Evolutionary conservation across 106 monocot genomes (phyloP).

Genomic region (Dioscorea alata): DNA sequence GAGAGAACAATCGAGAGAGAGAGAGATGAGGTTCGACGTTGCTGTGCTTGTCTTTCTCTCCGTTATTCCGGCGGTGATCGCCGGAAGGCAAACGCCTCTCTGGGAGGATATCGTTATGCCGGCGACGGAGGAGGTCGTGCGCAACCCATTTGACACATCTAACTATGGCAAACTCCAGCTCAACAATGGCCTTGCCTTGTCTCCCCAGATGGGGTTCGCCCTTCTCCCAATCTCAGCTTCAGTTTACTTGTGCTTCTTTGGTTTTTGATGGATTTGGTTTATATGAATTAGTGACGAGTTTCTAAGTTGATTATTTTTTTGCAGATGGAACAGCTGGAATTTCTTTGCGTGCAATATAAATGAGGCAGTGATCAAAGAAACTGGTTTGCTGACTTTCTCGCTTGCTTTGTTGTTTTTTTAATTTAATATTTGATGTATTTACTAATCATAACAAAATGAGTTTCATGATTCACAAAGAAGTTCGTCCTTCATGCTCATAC

Average conservation of each 20-base stretch:
- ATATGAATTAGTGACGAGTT: neutral
- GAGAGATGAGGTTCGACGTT: neutral
- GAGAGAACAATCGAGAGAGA: neutral
- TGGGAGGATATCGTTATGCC: constrained; percentile 9
- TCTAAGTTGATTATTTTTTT: neutral
- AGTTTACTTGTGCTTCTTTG: neutral
- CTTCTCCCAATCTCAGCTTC: neutral
- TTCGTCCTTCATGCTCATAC: too few species aligned
- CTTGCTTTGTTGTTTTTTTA: too few species aligned
- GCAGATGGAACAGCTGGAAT: constrained; percentile 99
- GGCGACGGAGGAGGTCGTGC: neutral
- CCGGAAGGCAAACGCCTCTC: constrained; percentile 6
- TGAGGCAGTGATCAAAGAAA: constrained; percentile 80
- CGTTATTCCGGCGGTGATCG: constrained; percentile 1
- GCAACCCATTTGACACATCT: constrained; percentile 66
- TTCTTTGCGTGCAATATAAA: constrained; percentile 95
- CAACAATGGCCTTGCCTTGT: constrained; percentile 79
- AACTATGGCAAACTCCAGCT: constrained; percentile 87
- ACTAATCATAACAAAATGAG: too few species aligned
- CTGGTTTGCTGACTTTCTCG: constrained; percentile 37
- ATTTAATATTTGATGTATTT: neutral
- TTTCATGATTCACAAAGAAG: too few species aligned
- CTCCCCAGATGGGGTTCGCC: constrained; percentile 89
- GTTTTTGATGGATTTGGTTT: neutral
- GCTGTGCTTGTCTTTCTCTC: constrained; percentile 2